Base-by-base conservation (phyloP, 345 rosid genomes). In the Conringia planisiliqua region DNA sequence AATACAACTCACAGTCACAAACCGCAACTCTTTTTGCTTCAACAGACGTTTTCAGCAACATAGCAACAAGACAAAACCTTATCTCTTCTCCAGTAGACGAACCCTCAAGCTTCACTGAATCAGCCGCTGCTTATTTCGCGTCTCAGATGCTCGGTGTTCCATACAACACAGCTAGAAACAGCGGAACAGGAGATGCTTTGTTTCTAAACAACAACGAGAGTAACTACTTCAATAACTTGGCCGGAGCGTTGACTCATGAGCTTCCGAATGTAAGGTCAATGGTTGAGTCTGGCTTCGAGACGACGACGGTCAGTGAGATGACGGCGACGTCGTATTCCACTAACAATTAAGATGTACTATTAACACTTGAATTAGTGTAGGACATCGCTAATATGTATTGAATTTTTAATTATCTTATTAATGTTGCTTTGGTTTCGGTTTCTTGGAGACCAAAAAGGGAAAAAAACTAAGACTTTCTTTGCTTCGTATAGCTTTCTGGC, bases 81-180 rank as follows among this genome's bases (percentile, higher is more conserved):
- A 58, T 35, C 2, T 9, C 62, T 65, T 65, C 76, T 71, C 62
- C 57, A 39, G 26, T 71, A 0, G 10, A 64, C 20, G 55, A 70
- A 55, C 12, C 39, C 3, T 1, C 27, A 29, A 30, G 56, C 68
- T 77, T 71, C 26, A 65, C 68, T 0, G 72, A 59, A 4, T 29
- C 81, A 12, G 12, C 73, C 9, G 67, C 67, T 56, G 54, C 75
- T 30, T 62, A 61, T 17, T 71, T 56, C 10, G 71, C 76, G 1
- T 71, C 80, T 71, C 80, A 70, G 36, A 77, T 76, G 75, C 51
- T 76, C 18, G 75, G 71, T 35, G 35, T 70, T 64, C 66, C 59
- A 4, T 70, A 70, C 27, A 70, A 62, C 51, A 6, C 46, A 6
- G 27, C 42, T 1, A 54, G 70, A 51, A 76, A 68, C 70, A 76